phyloP scores from a whole-genome alignment of 1,284 basidiomycete species.

The Boletellus dicymbophilus region DNA sequence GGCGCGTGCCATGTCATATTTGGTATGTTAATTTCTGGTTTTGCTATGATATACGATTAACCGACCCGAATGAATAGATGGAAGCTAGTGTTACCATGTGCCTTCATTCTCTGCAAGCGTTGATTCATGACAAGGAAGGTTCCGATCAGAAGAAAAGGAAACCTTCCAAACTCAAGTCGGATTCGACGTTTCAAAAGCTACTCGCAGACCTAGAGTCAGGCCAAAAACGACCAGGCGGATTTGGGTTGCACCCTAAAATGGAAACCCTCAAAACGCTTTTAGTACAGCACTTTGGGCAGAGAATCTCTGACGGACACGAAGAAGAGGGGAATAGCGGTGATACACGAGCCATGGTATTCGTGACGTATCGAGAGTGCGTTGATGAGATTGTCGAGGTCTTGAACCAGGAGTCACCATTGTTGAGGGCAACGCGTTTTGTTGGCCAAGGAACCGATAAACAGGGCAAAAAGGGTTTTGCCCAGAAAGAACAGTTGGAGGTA shows the following conservation, averaged over 20 bases:
- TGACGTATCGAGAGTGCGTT: constrained; percentile 86
- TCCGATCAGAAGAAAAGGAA: constrained; percentile 41
- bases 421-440: constrained; percentile 84
- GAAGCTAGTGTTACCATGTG: constrained; percentile 86
- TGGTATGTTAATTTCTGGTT: constrained; percentile 48
- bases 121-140: constrained; percentile 40
- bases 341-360: constrained; percentile 96
- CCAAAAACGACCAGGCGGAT: constrained; percentile 45
- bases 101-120: constrained; percentile 56
- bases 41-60: constrained; percentile 3
- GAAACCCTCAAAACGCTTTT: constrained; percentile 77
- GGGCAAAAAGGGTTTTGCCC: constrained; percentile 86
- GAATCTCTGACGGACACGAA: constrained; percentile 46
- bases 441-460: constrained; percentile 89
- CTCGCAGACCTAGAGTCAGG: constrained; percentile 66
- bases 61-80: constrained; percentile 47
- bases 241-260: constrained; percentile 90
- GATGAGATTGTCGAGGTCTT: constrained; percentile 87
- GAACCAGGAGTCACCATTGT: constrained; percentile 70
- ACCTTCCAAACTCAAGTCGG: constrained; percentile 47
- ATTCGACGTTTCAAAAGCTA: constrained; percentile 62
- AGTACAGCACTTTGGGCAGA: constrained; percentile 77
- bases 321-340: constrained; percentile 32
- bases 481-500: constrained; percentile 91
- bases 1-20: constrained; percentile 80